A percentile compares a stretch with the other conserved stretches of the same genome.
phyloP scores from a whole-genome alignment of 306 rosid genomes.

The Glycine tomentella region DNA sequence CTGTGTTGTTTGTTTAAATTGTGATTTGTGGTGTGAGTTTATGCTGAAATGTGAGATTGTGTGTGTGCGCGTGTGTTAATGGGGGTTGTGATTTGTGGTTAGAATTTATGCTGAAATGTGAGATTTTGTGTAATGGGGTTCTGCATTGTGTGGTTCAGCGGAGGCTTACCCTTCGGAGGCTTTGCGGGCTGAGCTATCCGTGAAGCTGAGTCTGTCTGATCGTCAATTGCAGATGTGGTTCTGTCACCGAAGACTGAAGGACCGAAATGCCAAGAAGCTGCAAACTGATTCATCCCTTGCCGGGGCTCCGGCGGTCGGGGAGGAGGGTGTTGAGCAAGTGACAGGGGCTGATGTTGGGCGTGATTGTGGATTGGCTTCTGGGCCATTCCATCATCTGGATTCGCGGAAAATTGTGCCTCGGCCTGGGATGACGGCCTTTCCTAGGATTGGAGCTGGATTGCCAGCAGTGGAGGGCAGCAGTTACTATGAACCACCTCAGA shows the following conservation, averaged over 20 bases:
- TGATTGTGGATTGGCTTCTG: conserved; percentile 50
- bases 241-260: conserved; percentile 81
- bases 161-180: conserved; percentile 74
- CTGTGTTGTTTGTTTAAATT: not conserved
- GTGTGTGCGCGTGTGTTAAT: not conserved
- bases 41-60: not conserved
- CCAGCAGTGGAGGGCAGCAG: conserved; percentile 45
- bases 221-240: conserved; percentile 93
- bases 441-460: conserved; percentile 54
- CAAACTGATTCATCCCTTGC: conserved; percentile 43
- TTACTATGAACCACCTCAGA: conserved; percentile 57
- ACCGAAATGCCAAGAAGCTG: conserved; percentile 58
- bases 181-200: conserved; percentile 64
- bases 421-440: conserved; percentile 49
- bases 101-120: conserved; percentile 41
- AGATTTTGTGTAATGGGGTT: conserved; percentile 18
- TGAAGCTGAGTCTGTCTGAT: conserved; percentile 68
- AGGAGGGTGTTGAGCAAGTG: conserved; percentile 52
- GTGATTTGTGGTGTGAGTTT: not conserved
- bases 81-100: not conserved
- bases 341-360: conserved; percentile 44
- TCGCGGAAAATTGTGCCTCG: conserved; percentile 43
- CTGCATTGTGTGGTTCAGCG: conserved; percentile 47
- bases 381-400: conserved; percentile 50
- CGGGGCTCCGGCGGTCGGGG: not conserved